phyloP scores from a whole-genome alignment of 1,284 basidiomycete genomes.

The Austropuccinia psidii region DNA sequence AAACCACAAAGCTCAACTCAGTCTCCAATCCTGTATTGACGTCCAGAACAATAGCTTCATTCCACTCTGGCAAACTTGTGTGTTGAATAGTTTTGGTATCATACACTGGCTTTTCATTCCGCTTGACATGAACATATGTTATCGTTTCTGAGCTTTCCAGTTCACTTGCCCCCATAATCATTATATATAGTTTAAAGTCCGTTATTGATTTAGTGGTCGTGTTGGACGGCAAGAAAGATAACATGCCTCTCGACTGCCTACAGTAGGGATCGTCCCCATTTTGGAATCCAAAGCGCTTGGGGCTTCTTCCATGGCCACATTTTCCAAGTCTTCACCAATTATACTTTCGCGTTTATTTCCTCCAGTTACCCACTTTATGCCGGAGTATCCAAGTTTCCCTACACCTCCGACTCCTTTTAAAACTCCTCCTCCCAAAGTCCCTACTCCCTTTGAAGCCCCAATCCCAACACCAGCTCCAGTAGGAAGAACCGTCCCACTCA shows the following conservation, averaged over 20 bases:
- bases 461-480: slow-evolving; percentile 53
- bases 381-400: slow-evolving; percentile 19
- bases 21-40: slow-evolving; percentile 4
- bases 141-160: slow-evolving; percentile 17
- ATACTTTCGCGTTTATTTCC: slow-evolving; percentile 17
- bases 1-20: slow-evolving; percentile 5
- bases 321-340: neutral
- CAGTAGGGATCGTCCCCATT: too few species aligned
- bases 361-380: slow-evolving; percentile 16
- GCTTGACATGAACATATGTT: slow-evolving; percentile 8
- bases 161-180: neutral
- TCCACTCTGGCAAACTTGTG: neutral
- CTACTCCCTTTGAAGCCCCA: slow-evolving; percentile 70
- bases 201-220: neutral
- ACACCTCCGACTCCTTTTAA: slow-evolving; percentile 44
- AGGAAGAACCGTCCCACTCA: slow-evolving; percentile 32
- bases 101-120: slow-evolving; percentile 14
- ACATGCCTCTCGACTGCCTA: too few species aligned
- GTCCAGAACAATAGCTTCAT: slow-evolving; percentile 56
- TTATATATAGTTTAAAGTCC: slow-evolving; percentile 12
- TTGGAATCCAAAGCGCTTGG: too few species aligned
- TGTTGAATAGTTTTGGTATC: slow-evolving; percentile 28
- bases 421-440: slow-evolving; percentile 48
- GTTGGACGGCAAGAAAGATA: neutral
- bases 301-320: neutral